Percentiles rank a stretch among this genome's conserved stretches.
phyloP scores from a whole-genome alignment of 2,329 filamentous ascomycete species.

The Aspergillus pseudoterreus region DNA sequence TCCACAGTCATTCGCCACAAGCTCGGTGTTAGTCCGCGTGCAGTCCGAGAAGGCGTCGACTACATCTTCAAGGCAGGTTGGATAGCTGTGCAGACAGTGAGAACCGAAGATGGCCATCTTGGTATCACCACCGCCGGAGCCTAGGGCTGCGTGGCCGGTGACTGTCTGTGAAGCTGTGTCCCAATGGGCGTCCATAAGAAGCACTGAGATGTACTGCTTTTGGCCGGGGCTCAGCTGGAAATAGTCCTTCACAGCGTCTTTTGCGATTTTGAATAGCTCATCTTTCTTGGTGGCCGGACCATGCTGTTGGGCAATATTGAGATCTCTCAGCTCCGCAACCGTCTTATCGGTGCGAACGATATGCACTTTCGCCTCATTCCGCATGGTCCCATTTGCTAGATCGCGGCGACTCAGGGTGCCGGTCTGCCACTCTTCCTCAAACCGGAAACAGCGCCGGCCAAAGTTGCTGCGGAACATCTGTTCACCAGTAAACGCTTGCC shows the following conservation, averaged over 20 bases:
- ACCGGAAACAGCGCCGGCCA: conserved; percentile 79
- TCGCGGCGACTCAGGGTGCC: conserved; percentile 78
- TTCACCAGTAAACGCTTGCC: conserved; percentile 95
- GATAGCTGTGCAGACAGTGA: conserved; percentile 87
- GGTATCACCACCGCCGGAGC: conserved; percentile 67
- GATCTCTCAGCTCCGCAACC: conserved; percentile 73
- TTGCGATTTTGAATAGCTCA: conserved; percentile 72
- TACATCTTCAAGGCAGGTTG: conserved; percentile 82
- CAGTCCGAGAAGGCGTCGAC: conserved; percentile 86
- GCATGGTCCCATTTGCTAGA: conserved; percentile 65
- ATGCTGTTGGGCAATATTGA: conserved; percentile 76
- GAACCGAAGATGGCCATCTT: conserved; percentile 89
- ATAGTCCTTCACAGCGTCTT: conserved; percentile 71
- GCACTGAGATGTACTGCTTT: conserved; percentile 80
- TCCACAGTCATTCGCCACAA: conserved; percentile 79
- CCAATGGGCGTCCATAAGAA: conserved; percentile 88
- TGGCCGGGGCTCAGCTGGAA: conserved; percentile 73
- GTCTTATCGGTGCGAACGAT: conserved; percentile 80
- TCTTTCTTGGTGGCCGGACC: conserved; percentile 64
- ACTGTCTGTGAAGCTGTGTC: conserved; percentile 68
- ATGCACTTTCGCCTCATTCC: conserved; percentile 88
- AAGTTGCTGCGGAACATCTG: conserved; percentile 91
- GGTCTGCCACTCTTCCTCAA: conserved; percentile 91
- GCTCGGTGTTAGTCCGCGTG: conserved; percentile 76
- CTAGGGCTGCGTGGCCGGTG: conserved; percentile 78